Conservation (phyloP, 306 rosid species). For the Cicer bijugum region DNA sequence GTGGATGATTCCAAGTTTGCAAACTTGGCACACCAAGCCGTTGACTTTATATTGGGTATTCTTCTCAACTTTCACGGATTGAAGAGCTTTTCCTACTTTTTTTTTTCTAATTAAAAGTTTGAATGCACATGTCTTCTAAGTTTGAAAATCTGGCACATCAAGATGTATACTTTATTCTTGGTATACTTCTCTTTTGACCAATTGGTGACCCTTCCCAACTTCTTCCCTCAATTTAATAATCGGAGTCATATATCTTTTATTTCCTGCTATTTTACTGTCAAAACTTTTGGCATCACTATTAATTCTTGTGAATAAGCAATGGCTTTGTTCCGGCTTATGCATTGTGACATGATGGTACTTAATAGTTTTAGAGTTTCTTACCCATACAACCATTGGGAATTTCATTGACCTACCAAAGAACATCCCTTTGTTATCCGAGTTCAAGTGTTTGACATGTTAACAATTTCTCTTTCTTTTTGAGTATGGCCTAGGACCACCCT, state of each 20-base stretch:
- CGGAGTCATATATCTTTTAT: no score
- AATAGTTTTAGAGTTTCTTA: neutral
- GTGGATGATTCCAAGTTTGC: constrained; percentile 64
- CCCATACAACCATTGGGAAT: neutral
- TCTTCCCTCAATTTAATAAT: no score
- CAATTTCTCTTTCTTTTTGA: neutral
- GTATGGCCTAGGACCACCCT: constrained; percentile 8
- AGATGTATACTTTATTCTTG: constrained; percentile 70
- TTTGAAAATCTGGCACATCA: constrained; percentile 63
- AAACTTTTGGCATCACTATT: neutral
- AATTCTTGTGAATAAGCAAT: constrained; percentile 10
- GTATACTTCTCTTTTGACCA: constrained; percentile 43
- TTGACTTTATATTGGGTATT: constrained; percentile 83
- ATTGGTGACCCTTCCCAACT: neutral
- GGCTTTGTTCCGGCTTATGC: neutral
- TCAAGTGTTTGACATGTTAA: constrained; percentile 1
- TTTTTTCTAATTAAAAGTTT: neutral
- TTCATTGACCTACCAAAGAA: constrained; percentile 13
- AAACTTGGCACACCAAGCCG: constrained; percentile 86
- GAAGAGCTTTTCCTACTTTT: constrained; percentile 8
- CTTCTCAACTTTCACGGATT: neutral
- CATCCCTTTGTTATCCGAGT: neutral
- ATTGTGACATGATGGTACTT: neutral
- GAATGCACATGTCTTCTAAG: constrained; percentile 23
- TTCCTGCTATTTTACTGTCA: no score